These are phyloP conservation scores for Rhododendron griersonianum DNA, from an alignment of 148 eudicot genomes.

Conservation along the genomic window DNA sequence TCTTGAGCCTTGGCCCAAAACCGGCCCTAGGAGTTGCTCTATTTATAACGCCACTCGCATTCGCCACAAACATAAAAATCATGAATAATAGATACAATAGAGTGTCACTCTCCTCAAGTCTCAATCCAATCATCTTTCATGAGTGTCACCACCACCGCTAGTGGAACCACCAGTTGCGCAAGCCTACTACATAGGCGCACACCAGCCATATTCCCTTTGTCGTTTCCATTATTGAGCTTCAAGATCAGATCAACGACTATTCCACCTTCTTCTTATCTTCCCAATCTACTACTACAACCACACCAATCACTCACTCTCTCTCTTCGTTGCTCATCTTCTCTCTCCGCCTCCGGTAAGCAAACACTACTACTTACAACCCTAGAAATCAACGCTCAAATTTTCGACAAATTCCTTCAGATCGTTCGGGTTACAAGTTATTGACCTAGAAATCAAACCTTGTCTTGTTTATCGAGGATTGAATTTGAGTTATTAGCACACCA, in stretches of 20 bases:
- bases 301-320: background rate
- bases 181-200: background rate
- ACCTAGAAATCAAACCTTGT: background rate
- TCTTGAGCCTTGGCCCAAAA: too few species aligned
- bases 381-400: background rate
- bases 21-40: too few species aligned
- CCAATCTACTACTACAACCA: background rate
- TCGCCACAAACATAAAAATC: too few species aligned
- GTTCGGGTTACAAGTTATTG: background rate
- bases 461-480: background rate
- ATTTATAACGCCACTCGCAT: too few species aligned
- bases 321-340: background rate
- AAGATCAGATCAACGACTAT: background rate
- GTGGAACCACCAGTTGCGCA: too few species aligned
- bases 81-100: too few species aligned
- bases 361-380: background rate
- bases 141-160: background rate
- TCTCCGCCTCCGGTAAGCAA: conserved; percentile 10
- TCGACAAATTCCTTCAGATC: background rate
- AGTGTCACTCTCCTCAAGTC: too few species aligned
- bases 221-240: background rate
- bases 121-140: background rate
- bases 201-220: background rate
- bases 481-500: background rate
- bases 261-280: background rate